These are phyloP conservation scores for Apiospora kogelbergensis DNA, from an alignment of 2,329 filamentous ascomycete species.

Conservation along the genomic window DNA sequence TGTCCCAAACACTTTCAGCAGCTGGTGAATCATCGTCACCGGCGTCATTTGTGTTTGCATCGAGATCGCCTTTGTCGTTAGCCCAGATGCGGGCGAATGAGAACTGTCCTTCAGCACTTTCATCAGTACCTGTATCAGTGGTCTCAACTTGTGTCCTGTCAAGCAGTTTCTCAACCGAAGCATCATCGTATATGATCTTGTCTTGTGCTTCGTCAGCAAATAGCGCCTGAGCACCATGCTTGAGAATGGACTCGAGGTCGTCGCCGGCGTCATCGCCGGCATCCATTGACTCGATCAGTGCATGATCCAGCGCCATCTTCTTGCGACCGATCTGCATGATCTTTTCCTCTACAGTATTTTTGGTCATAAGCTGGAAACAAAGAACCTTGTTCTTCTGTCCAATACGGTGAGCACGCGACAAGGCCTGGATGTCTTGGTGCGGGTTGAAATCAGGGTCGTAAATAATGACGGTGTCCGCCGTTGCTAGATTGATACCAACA, in stretches of 20 bases:
- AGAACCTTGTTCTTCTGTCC: conserved; percentile 95
- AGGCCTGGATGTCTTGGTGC: conserved; percentile 93
- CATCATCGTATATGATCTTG: conserved; percentile 78
- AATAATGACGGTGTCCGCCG: conserved; percentile 96
- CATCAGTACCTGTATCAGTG: conserved; percentile 62
- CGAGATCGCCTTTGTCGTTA: conserved; percentile 70
- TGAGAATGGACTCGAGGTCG: conserved; percentile 84
- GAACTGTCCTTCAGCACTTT: conserved; percentile 75
- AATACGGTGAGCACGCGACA: conserved; percentile 92
- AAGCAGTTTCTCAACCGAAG: conserved; percentile 85
- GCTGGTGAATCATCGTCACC: conserved; percentile 53
- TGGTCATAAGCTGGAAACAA: conserved; percentile 92
- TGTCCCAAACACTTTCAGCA: conserved; percentile 80
- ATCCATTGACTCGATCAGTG: conserved; percentile 90
- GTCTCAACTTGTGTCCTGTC: conserved; percentile 82
- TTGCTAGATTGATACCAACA: conserved; percentile 95
- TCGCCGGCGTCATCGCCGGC: conserved; percentile 74
- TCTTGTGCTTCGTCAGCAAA: conserved; percentile 74
- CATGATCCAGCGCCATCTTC: conserved; percentile 94
- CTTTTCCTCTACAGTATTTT: conserved; percentile 86
- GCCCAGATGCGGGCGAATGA: conserved; percentile 91
- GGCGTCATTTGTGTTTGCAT: conserved; percentile 57
- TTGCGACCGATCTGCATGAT: conserved; percentile 94
- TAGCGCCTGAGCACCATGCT: conserved; percentile 81
- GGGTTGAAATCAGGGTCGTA: conserved; percentile 97